Base-by-base conservation (phyloP, 139 green algal species). In the Raphidocelis subcapitata region DNA sequence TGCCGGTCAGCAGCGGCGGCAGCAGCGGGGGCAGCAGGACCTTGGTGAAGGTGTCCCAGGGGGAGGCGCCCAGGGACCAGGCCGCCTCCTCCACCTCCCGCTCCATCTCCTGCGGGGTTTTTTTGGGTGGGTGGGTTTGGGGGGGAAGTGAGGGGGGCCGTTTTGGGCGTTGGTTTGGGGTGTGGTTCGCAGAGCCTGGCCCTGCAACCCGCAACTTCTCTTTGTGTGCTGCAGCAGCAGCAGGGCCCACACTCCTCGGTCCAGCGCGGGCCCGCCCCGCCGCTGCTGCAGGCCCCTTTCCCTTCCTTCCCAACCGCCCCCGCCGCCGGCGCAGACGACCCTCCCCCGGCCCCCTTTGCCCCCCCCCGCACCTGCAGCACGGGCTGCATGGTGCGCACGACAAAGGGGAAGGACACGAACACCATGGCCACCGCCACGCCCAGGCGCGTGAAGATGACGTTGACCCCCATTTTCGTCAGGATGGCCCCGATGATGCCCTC, bases 391-490 rank as follows among this genome's bases (percentile, higher is more conserved):
- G 87, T 91, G 51, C 87, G 79, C 59, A 92, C 85, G 16, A 92
- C 85, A 79, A 92, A 92, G 1, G 87, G 87, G 65, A 92, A 92
- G 2, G 87, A 92, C 32, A 92, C 87, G 82, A 92, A 92, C 69
- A 90, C 80, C 87, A 92, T 92, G 26, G 87, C 87, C 32, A 91
- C 65, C 15, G 77, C 68, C 46, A 92, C 81, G 15, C 83, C 86
- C 69, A 87, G 73, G 1, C 82, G 67, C 18, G 81, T 89, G 77
- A 85, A 91, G n/a, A 90, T 73, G 23, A 90, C 79, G 35, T 88
- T 65, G n/a, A 90, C 64, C 24, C 82, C 82, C 29, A 79, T 28
- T 24, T 65, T 65, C 5, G 47, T 59, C 24, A 88, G 74, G 26
- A 82, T 64, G 26, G 62, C 41, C 37, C 84, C 84, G 57, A 92